Conservation (phyloP, 352 stramenopile genomes). For the Thraustochytrium aureum region DNA sequence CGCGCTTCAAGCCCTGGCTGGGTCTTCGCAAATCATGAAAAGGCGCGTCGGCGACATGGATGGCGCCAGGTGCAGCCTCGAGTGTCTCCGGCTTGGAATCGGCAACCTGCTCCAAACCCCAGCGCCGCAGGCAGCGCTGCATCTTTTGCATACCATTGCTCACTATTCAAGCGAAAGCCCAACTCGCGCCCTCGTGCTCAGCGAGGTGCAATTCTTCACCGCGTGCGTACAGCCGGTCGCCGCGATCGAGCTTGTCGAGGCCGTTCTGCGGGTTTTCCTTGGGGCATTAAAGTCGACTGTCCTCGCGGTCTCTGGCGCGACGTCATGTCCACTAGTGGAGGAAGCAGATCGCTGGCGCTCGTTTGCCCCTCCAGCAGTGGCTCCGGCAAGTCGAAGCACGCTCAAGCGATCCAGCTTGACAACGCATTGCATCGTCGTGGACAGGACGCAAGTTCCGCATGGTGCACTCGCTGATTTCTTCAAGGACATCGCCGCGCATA, state of each 20-base stretch:
- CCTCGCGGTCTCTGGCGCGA: not conserved
- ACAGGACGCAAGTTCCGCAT: not conserved
- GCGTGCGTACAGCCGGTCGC: conserved; percentile 36
- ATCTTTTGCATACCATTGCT: not conserved
- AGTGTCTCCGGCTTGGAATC: not conserved
- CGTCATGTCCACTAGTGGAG: not conserved
- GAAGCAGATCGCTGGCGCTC: not conserved
- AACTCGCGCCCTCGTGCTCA: not conserved
- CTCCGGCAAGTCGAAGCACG: not conserved
- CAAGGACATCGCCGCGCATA: not conserved
- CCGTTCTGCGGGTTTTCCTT: conserved; percentile 11
- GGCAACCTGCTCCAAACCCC: not conserved
- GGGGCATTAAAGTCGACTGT: not conserved
- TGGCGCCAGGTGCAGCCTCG: not conserved
- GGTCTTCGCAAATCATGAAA: not conserved
- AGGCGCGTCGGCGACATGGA: not conserved
- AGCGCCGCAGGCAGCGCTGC: not conserved
- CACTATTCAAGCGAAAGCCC: conserved; percentile 2
- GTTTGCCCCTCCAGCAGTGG: not conserved
- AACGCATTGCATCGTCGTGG: not conserved
- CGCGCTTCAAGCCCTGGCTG: conserved; percentile 7
- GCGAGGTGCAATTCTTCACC: conserved; percentile 9
- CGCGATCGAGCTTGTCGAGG: not conserved
- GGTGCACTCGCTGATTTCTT: not conserved
- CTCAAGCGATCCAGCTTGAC: not conserved